Evolutionary conservation across 257 asterid genomes (phyloP).

Genomic region (Solanum pennellii): DNA sequence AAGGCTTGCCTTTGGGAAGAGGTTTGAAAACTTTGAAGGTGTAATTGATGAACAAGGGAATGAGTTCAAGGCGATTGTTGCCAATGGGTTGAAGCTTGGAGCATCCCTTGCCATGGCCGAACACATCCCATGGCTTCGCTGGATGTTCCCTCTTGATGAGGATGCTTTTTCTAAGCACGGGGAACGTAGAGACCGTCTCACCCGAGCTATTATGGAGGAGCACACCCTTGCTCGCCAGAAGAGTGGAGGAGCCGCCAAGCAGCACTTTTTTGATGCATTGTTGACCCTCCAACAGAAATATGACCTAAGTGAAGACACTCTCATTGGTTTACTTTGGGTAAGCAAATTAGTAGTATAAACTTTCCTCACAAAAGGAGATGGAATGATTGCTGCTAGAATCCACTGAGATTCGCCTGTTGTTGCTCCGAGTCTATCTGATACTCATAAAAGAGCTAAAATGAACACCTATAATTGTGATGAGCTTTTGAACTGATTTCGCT

Average conservation of each 20-base stretch:
- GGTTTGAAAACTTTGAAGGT: slow-evolving; percentile 50
- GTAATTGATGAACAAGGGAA: slow-evolving; percentile 53
- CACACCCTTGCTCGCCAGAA: slow-evolving; percentile 49
- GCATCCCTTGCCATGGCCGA: slow-evolving; percentile 63
- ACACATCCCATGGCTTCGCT: slow-evolving; percentile 74
- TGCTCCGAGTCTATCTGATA: neutral
- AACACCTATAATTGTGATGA: neutral
- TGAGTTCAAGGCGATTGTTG: slow-evolving; percentile 57
- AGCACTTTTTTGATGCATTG: slow-evolving; percentile 62
- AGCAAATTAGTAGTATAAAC: neutral
- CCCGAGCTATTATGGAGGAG: slow-evolving; percentile 61
- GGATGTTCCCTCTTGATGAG: slow-evolving; percentile 62
- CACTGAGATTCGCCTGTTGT: neutral
- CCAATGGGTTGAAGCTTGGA: slow-evolving; percentile 53
- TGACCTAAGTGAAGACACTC: slow-evolving; percentile 69
- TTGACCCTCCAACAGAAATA: slow-evolving; percentile 46
- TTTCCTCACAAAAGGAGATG: neutral
- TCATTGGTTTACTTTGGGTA: slow-evolving; percentile 77
- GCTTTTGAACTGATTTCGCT: neutral
- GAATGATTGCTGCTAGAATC: neutral
- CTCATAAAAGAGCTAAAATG: neutral
- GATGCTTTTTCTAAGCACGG: slow-evolving; percentile 55
- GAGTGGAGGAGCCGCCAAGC: slow-evolving; percentile 43
- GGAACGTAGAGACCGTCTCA: slow-evolving; percentile 46
- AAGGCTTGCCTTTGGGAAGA: slow-evolving; percentile 60